Conservation (phyloP, 148 eudicot species). For the Rhododendron henanense region DNA sequence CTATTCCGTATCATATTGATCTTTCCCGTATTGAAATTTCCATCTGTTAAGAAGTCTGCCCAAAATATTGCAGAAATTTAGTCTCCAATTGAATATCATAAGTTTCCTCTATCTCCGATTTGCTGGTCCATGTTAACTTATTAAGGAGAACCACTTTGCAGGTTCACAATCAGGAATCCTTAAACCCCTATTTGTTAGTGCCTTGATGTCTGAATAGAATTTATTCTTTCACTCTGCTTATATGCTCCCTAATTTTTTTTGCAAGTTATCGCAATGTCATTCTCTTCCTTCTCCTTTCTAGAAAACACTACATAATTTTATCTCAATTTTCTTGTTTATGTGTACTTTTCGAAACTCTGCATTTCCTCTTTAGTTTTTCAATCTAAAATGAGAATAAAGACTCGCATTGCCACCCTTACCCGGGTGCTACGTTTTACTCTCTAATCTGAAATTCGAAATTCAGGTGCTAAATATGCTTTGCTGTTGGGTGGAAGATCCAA, state of each 20-base stretch:
- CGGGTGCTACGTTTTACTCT: background rate
- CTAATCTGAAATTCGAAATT: background rate
- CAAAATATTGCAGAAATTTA: background rate
- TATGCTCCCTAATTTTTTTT: too few relatives aligned
- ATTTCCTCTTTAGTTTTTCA: background rate
- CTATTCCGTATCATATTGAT: too few relatives aligned
- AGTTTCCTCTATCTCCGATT: background rate
- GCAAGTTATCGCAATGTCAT: too few relatives aligned
- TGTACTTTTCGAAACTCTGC: background rate
- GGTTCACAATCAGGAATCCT: background rate
- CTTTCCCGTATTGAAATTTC: too few relatives aligned
- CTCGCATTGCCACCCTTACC: background rate
- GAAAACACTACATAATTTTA: too few relatives aligned
- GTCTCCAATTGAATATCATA: background rate
- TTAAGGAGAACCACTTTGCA: background rate
- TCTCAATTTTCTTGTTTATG: background rate
- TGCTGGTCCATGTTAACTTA: background rate
- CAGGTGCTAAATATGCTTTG: conserved; percentile 71
- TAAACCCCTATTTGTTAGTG: background rate
- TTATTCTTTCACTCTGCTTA: too few relatives aligned
- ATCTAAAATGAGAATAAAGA: background rate
- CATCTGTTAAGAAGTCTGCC: too few relatives aligned
- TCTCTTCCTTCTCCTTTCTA: too few relatives aligned
- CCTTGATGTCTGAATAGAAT: background rate
- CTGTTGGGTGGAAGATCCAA: conserved; percentile 98